These are phyloP conservation scores for Colletotrichum australisinense DNA, from an alignment of 2,329 filamentous ascomycete genomes.

Conservation along the genomic window DNA sequence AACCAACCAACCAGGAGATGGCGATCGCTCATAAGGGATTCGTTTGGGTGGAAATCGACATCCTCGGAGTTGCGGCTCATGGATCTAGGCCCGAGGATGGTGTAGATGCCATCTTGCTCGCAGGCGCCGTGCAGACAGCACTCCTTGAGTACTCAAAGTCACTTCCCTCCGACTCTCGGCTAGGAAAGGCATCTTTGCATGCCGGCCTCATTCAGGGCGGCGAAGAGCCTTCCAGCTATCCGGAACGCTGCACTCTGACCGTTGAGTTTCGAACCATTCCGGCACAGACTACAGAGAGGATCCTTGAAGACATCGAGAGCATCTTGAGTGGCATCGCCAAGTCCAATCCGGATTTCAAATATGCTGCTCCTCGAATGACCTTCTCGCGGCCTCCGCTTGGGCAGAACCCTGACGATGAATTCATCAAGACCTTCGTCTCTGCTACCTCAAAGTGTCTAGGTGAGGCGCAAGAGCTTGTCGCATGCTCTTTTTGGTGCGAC, in stretches of 20 bases:
- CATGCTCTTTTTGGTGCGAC: constrained; percentile 60
- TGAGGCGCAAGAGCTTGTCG: constrained; percentile 39
- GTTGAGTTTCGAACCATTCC: constrained; percentile 61
- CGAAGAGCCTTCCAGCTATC: constrained; percentile 64
- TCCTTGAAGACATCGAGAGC: constrained; percentile 49
- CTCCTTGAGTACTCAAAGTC: constrained; percentile 54
- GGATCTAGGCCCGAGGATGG: constrained; percentile 57
- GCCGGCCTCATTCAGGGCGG: constrained; percentile 61
- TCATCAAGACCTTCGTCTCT: constrained; percentile 1
- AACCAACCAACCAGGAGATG: constrained; percentile 57
- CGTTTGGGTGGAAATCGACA: constrained; percentile 55
- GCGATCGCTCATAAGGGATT: constrained; percentile 63
- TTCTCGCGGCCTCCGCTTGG: constrained; percentile 57
- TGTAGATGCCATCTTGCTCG: constrained; percentile 60
- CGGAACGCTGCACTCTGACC: constrained; percentile 58
- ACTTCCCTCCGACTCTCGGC: constrained; percentile 46
- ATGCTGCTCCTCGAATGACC: constrained; percentile 48
- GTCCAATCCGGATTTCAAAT: constrained; percentile 52
- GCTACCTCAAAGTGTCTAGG: constrained; percentile 42
- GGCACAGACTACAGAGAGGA: constrained; percentile 51
- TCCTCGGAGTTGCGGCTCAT: constrained; percentile 54
- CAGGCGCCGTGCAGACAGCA: constrained; percentile 58
- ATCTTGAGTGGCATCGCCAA: constrained; percentile 48
- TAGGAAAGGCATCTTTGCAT: constrained; percentile 57
- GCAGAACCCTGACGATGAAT: constrained; percentile 42